Conservation (phyloP, 192 early-diverging fungal genomes). For the Podila horticola region DNA sequence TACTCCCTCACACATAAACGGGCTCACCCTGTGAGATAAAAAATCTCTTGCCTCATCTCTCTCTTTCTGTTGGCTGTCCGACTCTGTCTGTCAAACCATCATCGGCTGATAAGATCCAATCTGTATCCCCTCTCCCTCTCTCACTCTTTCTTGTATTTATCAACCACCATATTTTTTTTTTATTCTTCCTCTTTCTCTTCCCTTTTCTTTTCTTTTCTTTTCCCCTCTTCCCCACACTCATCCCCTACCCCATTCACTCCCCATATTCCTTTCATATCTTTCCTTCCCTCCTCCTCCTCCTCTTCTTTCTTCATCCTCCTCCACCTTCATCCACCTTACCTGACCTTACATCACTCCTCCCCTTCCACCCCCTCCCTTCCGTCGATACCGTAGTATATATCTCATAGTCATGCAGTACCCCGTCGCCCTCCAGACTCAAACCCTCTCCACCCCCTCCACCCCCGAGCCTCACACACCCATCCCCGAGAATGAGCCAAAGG, state of each 20-base stretch:
- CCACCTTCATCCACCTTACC: background rate
- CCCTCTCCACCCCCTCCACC: slow-evolving; percentile 19
- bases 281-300: background rate
- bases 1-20: no score
- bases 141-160: background rate
- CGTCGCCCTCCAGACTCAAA: slow-evolving; percentile 34
- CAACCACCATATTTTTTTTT: background rate
- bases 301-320: background rate
- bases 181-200: background rate
- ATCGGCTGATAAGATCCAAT: background rate
- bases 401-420: slow-evolving; percentile 43
- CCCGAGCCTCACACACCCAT: slow-evolving; percentile 43
- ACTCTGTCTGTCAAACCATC: no score
- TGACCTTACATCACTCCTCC: background rate
- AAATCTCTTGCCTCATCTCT: background rate
- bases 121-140: background rate
- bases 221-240: background rate
- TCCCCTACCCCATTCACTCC: background rate
- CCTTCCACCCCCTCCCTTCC: background rate
- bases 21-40: background rate
- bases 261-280: background rate
- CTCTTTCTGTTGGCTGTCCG: background rate
- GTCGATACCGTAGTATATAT: background rate
- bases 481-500: slow-evolving; percentile 40
- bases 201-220: background rate